A percentile compares a stretch with the other conserved stretches of the same genome.
These are phyloP conservation scores for Trypanosoma melophagium DNA, from an alignment of 208 protist species.

Conservation along the genomic window DNA sequence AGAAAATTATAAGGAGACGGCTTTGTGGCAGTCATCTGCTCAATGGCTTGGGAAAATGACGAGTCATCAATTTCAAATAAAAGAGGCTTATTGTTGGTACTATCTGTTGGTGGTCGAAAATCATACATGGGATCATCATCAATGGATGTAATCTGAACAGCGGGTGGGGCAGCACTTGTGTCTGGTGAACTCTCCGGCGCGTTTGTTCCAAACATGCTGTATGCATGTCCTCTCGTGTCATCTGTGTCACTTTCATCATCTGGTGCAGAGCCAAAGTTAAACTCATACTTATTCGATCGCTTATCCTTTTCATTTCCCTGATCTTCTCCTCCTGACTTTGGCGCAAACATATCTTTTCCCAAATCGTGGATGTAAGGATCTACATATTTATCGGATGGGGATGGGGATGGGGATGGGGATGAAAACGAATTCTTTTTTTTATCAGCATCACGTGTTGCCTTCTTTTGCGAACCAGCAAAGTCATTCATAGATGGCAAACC, in stretches of 20 bases:
- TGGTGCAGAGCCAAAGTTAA: constrained; percentile 54
- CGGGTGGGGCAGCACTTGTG: neutral
- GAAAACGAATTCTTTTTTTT: neutral
- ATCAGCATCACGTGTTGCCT: neutral
- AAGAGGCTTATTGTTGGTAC: neutral
- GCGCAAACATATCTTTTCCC: constrained; percentile 19
- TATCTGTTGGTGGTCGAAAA: neutral
- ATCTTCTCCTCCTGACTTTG: constrained; percentile 1
- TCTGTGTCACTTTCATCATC: constrained; percentile 8
- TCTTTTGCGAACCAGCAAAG: constrained; percentile 30
- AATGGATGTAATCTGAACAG: constrained; percentile 9
- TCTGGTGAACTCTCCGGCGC: too few relatives aligned
- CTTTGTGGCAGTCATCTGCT: neutral
- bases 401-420: neutral
- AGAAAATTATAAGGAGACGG: neutral
- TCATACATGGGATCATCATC: constrained; percentile 25
- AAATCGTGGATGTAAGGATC: constrained; percentile 5
- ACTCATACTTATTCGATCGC: constrained; percentile 41
- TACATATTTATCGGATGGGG: neutral
- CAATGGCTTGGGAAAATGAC: neutral
- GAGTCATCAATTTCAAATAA: constrained; percentile 18
- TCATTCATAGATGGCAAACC: constrained; percentile 65
- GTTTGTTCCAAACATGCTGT: neutral
- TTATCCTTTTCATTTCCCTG: constrained; percentile 13
- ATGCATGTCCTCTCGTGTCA: neutral